Evolutionary conservation across 805 yeast genomes (phyloP).

Genomic region (Debaryomyces hansenii): DNA sequence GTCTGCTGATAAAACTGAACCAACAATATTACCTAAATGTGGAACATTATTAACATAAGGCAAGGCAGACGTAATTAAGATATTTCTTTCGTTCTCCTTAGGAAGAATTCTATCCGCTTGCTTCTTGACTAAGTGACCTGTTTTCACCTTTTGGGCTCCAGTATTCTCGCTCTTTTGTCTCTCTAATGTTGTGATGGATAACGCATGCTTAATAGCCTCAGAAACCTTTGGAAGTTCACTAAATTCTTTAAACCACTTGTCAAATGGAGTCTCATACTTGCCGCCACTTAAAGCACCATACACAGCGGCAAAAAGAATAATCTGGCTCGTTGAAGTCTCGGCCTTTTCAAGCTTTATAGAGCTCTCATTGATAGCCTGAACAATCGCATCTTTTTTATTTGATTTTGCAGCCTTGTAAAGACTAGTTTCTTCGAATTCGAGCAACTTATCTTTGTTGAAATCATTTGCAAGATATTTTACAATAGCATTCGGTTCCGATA

Average conservation of each 20-base stretch:
- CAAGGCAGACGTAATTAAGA: conserved; percentile 90
- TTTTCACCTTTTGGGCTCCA: conserved; percentile 34
- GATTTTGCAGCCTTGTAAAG: conserved; percentile 42
- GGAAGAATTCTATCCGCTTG: conserved; percentile 48
- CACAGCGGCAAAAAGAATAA: conserved; percentile 59
- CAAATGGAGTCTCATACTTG: conserved; percentile 11
- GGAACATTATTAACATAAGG: conserved; percentile 99
- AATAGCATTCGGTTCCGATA: conserved; percentile 68
- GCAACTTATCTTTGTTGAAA: conserved; percentile 34
- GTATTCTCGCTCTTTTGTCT: conserved; percentile 39
- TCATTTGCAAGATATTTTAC: conserved; percentile 61
- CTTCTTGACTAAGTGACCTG: conserved; percentile 32
- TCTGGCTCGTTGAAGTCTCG: conserved; percentile 48
- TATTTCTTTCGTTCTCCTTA: conserved; percentile 68
- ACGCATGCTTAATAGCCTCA: conserved; percentile 48
- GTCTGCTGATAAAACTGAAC: conserved; percentile 93
- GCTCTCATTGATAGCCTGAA: conserved; percentile 8
- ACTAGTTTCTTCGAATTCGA: conserved; percentile 45
- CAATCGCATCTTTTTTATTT: conserved; percentile 25
- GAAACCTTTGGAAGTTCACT: conserved; percentile 37
- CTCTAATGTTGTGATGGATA: conserved; percentile 43
- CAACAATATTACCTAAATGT: conserved; percentile 95
- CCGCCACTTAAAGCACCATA: conserved; percentile 42
- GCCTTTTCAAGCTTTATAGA: conserved; percentile 12
- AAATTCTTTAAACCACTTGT: conserved; percentile 46